Conservation (phyloP, 495 filamentous ascomycete species). For the Neurospora sp. region DNA sequence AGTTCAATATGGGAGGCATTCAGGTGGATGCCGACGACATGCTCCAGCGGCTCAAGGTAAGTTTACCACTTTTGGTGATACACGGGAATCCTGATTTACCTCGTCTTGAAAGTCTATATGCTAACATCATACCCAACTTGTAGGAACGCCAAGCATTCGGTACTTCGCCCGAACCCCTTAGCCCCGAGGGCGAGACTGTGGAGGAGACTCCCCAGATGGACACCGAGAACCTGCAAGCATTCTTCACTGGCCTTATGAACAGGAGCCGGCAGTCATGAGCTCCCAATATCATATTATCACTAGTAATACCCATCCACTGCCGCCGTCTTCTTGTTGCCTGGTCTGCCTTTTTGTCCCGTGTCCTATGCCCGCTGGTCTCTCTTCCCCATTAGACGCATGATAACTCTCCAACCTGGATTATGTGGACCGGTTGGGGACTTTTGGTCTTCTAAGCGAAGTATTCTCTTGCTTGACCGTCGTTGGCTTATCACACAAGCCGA, state of each 20-base stretch:
- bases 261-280: conserved; percentile 5
- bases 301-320: not conserved
- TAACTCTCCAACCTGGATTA: not conserved
- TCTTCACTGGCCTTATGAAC: conserved; percentile 41
- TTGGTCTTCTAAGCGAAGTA: not conserved
- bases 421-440: no score
- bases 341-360: not conserved
- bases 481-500: not conserved
- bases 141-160: conserved; percentile 39
- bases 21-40: conserved; percentile 96
- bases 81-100: not conserved
- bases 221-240: conserved; percentile 38
- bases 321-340: not conserved
- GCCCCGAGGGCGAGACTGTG: conserved; percentile 20
- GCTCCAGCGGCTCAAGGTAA: conserved; percentile 77
- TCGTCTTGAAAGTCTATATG: not conserved
- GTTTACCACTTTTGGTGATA: conserved; percentile 1
- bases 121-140: not conserved
- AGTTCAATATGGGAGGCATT: conserved; percentile 96
- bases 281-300: not conserved
- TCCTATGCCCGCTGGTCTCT: not conserved
- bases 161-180: conserved; percentile 25
- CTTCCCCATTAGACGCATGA: not conserved
- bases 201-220: conserved; percentile 30
- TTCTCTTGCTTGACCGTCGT: not conserved